These are phyloP conservation scores for Paulownia fortunei DNA, from an alignment of 257 asterid genomes.

Conservation along the genomic window DNA sequence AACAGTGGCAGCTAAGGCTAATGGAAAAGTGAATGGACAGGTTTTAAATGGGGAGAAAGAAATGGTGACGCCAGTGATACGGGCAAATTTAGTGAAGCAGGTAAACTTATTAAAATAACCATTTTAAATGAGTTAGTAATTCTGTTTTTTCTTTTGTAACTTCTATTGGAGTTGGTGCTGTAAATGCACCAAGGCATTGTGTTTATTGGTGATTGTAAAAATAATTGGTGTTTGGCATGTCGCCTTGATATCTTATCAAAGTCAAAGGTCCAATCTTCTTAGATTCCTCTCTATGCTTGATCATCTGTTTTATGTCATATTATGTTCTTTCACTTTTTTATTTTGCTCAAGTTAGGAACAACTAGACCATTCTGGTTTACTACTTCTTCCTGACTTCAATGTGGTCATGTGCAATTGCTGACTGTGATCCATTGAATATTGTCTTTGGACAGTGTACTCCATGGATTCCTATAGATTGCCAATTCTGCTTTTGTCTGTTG, in stretches of 20 bases:
- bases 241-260: background rate
- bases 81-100: conserved; percentile 94
- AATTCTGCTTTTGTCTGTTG: background rate
- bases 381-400: background rate
- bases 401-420: background rate
- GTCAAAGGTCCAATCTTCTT: background rate
- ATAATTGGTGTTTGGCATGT: background rate
- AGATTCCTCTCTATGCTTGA: background rate
- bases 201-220: background rate
- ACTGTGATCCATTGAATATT: background rate
- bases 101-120: conserved; percentile 40
- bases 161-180: background rate
- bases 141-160: background rate
- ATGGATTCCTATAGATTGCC: background rate
- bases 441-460: background rate
- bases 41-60: conserved; percentile 71
- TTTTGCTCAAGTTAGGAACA: conserved; percentile 5
- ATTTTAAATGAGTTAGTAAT: background rate
- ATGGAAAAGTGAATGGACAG: conserved; percentile 67
- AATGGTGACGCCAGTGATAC: conserved; percentile 88
- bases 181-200: background rate
- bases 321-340: background rate
- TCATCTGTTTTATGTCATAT: background rate
- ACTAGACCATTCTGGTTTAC: background rate
- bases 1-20: conserved; percentile 45